phyloP scores from a whole-genome alignment of 495 filamentous ascomycete species.

The Mycothermus thermophilus region DNA sequence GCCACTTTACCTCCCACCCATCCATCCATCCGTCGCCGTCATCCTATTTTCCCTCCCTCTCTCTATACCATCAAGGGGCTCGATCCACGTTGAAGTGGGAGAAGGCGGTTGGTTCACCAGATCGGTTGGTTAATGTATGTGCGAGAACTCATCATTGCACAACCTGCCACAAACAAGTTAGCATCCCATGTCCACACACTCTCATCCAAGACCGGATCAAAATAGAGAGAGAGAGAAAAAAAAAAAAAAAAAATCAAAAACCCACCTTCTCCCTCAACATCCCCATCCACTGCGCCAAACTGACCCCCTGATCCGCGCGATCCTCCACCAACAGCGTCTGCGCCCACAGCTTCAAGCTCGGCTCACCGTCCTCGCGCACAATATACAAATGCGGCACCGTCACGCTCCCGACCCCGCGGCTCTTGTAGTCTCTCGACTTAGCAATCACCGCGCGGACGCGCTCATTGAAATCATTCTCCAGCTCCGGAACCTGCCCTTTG shows the following conservation, averaged over 20 bases:
- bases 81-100: too few species aligned
- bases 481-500: slow-evolving; percentile 68
- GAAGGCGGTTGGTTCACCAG: too few species aligned
- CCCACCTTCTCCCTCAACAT: slow-evolving; percentile 90
- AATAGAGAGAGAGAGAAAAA: too few species aligned
- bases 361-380: slow-evolving; percentile 90
- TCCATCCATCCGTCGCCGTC: too few species aligned
- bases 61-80: too few species aligned
- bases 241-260: slow-evolving; percentile 8
- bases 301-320: slow-evolving; percentile 82
- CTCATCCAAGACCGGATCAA: too few species aligned
- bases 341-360: slow-evolving; percentile 88
- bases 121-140: not conserved
- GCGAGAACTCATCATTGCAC: slow-evolving; percentile 10
- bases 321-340: slow-evolving; percentile 94
- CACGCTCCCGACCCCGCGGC: slow-evolving; percentile 80
- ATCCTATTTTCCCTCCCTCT: too few species aligned
- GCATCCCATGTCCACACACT: too few species aligned
- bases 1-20: too few species aligned
- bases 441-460: slow-evolving; percentile 75
- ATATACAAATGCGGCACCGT: slow-evolving; percentile 84
- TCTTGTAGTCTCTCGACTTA: slow-evolving; percentile 78
- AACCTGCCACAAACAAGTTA: too few species aligned
- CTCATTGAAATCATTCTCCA: slow-evolving; percentile 96
- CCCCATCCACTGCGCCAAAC: slow-evolving; percentile 86